phyloP scores from a whole-genome alignment of 192 early-diverging fungal genomes.

The Chytriomyces hyalinus region DNA sequence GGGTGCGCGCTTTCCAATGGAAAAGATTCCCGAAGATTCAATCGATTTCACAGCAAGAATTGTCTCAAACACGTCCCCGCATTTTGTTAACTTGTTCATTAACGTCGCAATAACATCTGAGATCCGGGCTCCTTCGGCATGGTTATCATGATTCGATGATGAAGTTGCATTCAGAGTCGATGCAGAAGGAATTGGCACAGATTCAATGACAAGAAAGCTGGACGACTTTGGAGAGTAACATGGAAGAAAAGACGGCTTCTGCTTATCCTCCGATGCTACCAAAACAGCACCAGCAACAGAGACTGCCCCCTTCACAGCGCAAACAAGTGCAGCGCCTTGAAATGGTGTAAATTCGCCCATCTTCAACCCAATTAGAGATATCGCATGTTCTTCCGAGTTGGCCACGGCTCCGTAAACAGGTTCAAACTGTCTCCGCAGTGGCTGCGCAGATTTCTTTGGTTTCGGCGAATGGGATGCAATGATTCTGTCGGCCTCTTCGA shows the following conservation, averaged over 20 bases:
- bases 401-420: neutral
- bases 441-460: neutral
- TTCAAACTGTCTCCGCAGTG: neutral
- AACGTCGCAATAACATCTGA: too few species aligned
- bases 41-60: constrained; percentile 38
- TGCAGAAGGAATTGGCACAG: neutral
- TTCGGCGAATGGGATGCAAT: neutral
- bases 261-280: neutral
- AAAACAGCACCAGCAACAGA: constrained; percentile 35
- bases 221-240: constrained; percentile 44
- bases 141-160: neutral
- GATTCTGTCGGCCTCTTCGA: too few species aligned
- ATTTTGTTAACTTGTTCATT: neutral
- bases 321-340: constrained; percentile 44
- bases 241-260: constrained; percentile 34
- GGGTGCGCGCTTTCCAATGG: constrained; percentile 52
- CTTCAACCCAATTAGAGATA: neutral
- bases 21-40: constrained; percentile 49
- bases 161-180: too few species aligned
- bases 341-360: constrained; percentile 38
- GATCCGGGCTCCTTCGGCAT: too few species aligned
- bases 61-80: neutral
- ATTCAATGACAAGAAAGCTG: constrained; percentile 43
- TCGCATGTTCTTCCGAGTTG: neutral
- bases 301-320: constrained; percentile 35